These are phyloP conservation scores for Agaricales sp. DNA, from an alignment of 1,284 basidiomycete genomes.

Conservation along the genomic window DNA sequence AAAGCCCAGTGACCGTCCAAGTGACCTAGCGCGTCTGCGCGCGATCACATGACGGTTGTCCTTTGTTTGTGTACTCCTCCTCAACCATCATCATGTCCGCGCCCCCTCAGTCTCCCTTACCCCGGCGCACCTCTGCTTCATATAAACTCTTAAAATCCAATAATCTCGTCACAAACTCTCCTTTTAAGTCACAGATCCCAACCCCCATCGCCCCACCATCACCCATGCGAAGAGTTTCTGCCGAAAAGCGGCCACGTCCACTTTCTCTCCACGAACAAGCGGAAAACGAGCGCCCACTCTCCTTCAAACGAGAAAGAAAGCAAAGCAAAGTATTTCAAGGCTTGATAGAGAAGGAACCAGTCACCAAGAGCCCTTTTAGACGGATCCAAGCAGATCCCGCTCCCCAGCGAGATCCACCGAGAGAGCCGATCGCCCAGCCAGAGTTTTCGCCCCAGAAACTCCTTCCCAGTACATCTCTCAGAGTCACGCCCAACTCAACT, in stretches of 20 bases:
- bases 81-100: not conserved
- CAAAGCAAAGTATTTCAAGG: constrained; percentile 70
- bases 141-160: constrained; percentile 77
- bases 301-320: constrained; percentile 62
- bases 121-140: constrained; percentile 70
- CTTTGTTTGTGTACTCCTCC: not conserved
- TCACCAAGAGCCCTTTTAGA: constrained; percentile 81
- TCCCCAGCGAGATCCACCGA: constrained; percentile 12
- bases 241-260: constrained; percentile 63
- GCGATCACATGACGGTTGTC: constrained; percentile 1
- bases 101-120: constrained; percentile 29
- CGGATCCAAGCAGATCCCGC: constrained; percentile 8
- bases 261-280: constrained; percentile 56
- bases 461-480: constrained; percentile 14
- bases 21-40: not conserved
- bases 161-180: constrained; percentile 81
- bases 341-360: constrained; percentile 66
- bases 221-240: constrained; percentile 48
- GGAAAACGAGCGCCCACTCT: constrained; percentile 62
- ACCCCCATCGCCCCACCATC: constrained; percentile 24
- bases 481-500: constrained; percentile 14
- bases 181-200: constrained; percentile 67
- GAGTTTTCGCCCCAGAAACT: constrained; percentile 13
- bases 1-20: not conserved
- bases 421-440: constrained; percentile 8